Percentiles rank a stretch among this genome's conserved stretches.
phyloP scores from a whole-genome alignment of 2,329 filamentous ascomycete genomes.

The Claviceps pusilla region DNA sequence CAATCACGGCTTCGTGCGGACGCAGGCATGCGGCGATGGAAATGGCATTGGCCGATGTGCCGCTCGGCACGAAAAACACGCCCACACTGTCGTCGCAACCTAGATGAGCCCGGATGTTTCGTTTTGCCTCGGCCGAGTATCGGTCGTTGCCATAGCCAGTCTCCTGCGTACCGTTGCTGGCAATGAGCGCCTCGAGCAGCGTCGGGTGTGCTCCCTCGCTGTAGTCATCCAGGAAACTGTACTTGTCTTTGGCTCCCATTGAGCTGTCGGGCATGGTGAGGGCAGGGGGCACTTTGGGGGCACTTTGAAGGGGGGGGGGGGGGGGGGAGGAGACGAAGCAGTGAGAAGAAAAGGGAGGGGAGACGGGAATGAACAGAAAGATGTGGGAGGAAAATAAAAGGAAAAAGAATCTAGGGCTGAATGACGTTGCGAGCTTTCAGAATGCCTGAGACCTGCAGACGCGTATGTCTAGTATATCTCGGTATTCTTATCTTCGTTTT shows the following conservation, averaged over 20 bases:
- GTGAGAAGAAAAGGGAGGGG: too few species aligned
- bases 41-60: constrained; percentile 36
- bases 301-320: neutral
- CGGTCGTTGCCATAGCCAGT: constrained; percentile 31
- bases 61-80: constrained; percentile 36
- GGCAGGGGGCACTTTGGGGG: too few species aligned
- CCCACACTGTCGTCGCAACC: constrained; percentile 26
- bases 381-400: too few species aligned
- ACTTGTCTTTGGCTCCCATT: constrained; percentile 12
- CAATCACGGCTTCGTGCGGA: constrained; percentile 36
- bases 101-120: constrained; percentile 24
- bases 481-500: too few species aligned
- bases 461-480: too few species aligned
- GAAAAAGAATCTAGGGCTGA: too few species aligned
- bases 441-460: too few species aligned
- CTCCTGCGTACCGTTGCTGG: constrained; percentile 30
- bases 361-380: too few species aligned
- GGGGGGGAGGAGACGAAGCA: neutral
- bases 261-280: constrained; percentile 7
- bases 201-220: constrained; percentile 35
- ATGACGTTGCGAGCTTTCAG: too few species aligned
- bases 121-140: constrained; percentile 26
- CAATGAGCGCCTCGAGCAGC: constrained; percentile 30
- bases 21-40: constrained; percentile 35
- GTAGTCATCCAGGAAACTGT: constrained; percentile 37